Evolutionary conservation across 1,284 basidiomycete species (phyloP).

Genomic region (Erythrobasidium hasegawianum): DNA sequence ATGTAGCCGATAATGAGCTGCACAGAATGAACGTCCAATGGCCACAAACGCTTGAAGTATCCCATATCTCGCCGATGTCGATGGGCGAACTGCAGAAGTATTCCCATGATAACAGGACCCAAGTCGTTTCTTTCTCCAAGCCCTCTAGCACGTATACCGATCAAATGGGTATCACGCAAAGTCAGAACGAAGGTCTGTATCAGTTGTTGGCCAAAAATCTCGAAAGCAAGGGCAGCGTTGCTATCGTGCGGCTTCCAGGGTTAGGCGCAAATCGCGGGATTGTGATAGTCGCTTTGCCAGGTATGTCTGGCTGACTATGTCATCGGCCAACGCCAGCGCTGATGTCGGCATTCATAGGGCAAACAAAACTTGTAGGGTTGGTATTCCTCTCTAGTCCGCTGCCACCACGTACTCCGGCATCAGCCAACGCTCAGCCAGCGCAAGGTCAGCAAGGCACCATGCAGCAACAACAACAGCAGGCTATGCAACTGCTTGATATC

Average conservation of each 20-base stretch:
- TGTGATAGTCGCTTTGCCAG: slow-evolving; percentile 28
- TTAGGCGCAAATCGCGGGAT: slow-evolving; percentile 18
- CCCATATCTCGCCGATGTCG: slow-evolving; percentile 23
- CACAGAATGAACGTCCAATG: slow-evolving; percentile 29
- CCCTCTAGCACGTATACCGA: slow-evolving; percentile 10
- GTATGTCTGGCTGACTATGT: too few relatives aligned
- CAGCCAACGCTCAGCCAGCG: not conserved
- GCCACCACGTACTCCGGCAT: slow-evolving; percentile 12
- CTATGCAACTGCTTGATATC: not conserved
- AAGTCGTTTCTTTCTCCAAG: slow-evolving; percentile 20
- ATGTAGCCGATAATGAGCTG: not conserved
- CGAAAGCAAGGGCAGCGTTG: slow-evolving; percentile 28
- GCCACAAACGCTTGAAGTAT: slow-evolving; percentile 19
- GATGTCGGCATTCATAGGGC: slow-evolving; percentile 1
- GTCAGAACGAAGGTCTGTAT: slow-evolving; percentile 30
- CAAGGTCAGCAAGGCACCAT: not conserved
- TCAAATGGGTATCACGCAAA: slow-evolving; percentile 7
- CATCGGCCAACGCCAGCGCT: not conserved
- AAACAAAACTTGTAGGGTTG: slow-evolving; percentile 24
- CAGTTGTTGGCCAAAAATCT: slow-evolving; percentile 31
- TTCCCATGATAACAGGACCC: slow-evolving; percentile 18
- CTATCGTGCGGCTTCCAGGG: slow-evolving; percentile 14
- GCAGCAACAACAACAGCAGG: slow-evolving; percentile 23
- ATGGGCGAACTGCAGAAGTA: slow-evolving; percentile 33
- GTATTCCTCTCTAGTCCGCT: slow-evolving; percentile 22